phyloP scores from a whole-genome alignment of 805 yeast genomes.

The Candida gorgasii region DNA sequence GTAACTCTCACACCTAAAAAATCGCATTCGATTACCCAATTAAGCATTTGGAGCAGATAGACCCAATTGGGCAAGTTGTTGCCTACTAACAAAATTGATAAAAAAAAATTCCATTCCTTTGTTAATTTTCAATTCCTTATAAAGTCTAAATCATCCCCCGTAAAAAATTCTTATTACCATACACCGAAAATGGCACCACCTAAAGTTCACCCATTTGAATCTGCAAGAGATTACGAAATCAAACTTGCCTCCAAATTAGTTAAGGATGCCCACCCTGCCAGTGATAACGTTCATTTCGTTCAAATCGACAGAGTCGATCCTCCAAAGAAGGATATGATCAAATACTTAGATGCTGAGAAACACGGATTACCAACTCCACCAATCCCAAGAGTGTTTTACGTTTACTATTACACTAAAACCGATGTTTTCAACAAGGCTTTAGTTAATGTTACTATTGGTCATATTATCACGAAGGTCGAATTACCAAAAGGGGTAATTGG shows the following conservation, averaged over 20 bases:
- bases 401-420: conserved; percentile 62
- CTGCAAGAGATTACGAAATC: conserved; percentile 59
- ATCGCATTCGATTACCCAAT: conserved; percentile 4
- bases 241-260: conserved; percentile 57
- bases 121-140: not conserved
- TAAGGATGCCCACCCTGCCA: conserved; percentile 56
- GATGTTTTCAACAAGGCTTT: conserved; percentile 66
- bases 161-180: not conserved
- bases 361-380: conserved; percentile 47
- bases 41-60: conserved; percentile 2
- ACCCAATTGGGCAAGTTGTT: conserved; percentile 3
- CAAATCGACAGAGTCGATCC: conserved; percentile 75
- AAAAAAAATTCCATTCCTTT: too few relatives aligned
- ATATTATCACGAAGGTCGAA: conserved; percentile 55
- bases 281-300: conserved; percentile 58
- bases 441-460: conserved; percentile 63
- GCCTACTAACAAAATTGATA: not conserved
- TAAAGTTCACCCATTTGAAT: conserved; percentile 56
- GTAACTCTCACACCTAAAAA: not conserved
- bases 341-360: conserved; percentile 67
- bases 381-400: conserved; percentile 70
- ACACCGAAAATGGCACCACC: conserved; percentile 2
- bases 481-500: conserved; percentile 67
- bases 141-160: not conserved
- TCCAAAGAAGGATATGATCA: conserved; percentile 70